phyloP scores from a whole-genome alignment of 2,329 filamentous ascomycete genomes.

The Chaetomium sp. region DNA sequence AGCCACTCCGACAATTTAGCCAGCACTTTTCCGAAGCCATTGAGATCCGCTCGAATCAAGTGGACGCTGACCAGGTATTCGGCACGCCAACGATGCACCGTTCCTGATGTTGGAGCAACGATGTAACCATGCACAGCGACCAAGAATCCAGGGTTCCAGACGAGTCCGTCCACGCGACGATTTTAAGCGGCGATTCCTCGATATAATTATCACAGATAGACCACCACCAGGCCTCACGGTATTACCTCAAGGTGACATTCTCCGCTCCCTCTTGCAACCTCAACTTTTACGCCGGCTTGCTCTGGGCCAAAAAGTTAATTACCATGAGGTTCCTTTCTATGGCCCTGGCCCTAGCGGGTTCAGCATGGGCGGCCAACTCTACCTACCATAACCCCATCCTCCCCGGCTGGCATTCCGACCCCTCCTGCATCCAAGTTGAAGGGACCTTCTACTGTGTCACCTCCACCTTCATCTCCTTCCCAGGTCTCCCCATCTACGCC shows the following conservation, averaged over 20 bases:
- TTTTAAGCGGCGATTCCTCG: too few relatives aligned
- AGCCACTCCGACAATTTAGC: neutral
- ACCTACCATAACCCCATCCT: conserved; percentile 39
- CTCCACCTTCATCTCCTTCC: conserved; percentile 47
- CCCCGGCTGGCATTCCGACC: conserved; percentile 45
- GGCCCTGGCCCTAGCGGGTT: neutral
- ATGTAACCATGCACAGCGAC: too few relatives aligned
- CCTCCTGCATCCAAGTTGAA: conserved; percentile 38
- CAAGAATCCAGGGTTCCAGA: too few relatives aligned
- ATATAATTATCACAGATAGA: too few relatives aligned
- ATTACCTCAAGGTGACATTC: neutral
- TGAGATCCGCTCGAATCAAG: too few relatives aligned
- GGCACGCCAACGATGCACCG: too few relatives aligned
- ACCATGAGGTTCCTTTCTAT: neutral
- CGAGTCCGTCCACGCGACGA: too few relatives aligned
- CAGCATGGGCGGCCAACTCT: conserved; percentile 18
- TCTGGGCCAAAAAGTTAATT: too few relatives aligned
- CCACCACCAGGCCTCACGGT: too few relatives aligned
- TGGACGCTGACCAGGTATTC: too few relatives aligned
- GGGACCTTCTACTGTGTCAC: conserved; percentile 46
- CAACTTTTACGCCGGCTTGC: neutral
- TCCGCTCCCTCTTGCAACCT: neutral
- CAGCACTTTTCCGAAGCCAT: neutral
- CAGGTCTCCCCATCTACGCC: conserved; percentile 46
- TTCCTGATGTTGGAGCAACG: too few relatives aligned